Conservation (phyloP, 495 filamentous ascomycete genomes). For the Bryoglossum gracile region DNA sequence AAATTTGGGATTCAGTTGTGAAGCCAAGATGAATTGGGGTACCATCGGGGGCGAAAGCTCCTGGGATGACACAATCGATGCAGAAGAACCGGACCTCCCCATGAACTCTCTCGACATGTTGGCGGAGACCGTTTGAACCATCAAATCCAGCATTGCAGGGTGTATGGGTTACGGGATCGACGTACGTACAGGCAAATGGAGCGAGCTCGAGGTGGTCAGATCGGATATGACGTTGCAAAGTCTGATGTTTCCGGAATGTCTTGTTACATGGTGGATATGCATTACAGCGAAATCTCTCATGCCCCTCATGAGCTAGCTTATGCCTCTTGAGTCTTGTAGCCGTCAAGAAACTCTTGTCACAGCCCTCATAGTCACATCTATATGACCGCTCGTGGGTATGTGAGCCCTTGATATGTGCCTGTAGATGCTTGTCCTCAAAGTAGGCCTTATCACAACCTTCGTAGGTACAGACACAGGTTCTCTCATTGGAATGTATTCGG, state of each 20-base stretch:
- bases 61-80: conserved; percentile 45
- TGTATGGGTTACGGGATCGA: conserved; percentile 48
- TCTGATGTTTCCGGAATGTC: conserved; percentile 82
- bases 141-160: conserved; percentile 66
- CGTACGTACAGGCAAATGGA: conserved; percentile 57
- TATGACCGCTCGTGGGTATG: conserved; percentile 68
- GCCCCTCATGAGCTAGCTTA: conserved; percentile 57
- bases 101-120: conserved; percentile 66
- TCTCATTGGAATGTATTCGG: conserved; percentile 71
- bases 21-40: conserved; percentile 47
- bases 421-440: conserved; percentile 70
- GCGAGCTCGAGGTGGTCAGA: conserved; percentile 60
- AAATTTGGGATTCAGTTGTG: conserved; percentile 58
- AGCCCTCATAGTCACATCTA: conserved; percentile 61
- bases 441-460: conserved; percentile 73
- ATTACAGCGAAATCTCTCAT: conserved; percentile 62
- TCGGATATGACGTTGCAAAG: conserved; percentile 74
- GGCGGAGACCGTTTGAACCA: conserved; percentile 55
- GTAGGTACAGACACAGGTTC: conserved; percentile 62
- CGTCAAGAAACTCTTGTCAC: conserved; percentile 74
- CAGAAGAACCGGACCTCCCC: conserved; percentile 63
- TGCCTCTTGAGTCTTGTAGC: conserved; percentile 65
- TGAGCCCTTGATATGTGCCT: conserved; percentile 72
- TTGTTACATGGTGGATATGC: conserved; percentile 67
- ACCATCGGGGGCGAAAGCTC: conserved; percentile 19